Percentiles rank a stretch among this genome's conserved stretches.
phyloP scores from a whole-genome alignment of 805 yeast species.

The Barnettozyma wickerhamii region DNA sequence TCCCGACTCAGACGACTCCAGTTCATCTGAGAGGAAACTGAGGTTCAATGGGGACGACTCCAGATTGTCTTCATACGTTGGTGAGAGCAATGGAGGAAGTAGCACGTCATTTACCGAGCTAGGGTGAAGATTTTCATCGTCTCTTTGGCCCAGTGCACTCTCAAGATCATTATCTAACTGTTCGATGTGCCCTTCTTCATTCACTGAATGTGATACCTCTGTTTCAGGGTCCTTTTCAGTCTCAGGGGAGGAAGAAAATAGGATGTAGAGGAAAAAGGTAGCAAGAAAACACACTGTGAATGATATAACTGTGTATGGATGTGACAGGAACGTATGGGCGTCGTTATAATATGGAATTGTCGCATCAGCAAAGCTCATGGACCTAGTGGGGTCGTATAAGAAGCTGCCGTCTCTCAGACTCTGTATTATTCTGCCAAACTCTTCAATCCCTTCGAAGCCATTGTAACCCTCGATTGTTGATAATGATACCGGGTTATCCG shows the following conservation, averaged over 20 bases:
- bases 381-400: neutral
- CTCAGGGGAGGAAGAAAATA: no score
- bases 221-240: no score
- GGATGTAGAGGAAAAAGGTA: neutral
- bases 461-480: no score
- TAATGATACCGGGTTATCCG: no score
- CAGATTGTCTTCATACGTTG: conserved; percentile 1
- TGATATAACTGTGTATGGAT: neutral
- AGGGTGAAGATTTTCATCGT: no score
- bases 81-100: neutral
- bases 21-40: conserved; percentile 17
- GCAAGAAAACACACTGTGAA: neutral
- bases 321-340: neutral
- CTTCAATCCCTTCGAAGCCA: neutral
- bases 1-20: conserved; percentile 1
- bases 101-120: no score
- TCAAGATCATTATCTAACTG: conserved; percentile 1
- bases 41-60: conserved; percentile 11
- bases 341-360: neutral
- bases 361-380: neutral
- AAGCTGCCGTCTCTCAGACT: neutral
- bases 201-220: no score
- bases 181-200: no score
- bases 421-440: neutral
- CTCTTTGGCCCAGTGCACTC: no score